Evolutionary conservation across 2,329 filamentous ascomycete species (phyloP), one percentile per base, ranked within the genome.

Genomic region (Monosporascus sp.): DNA sequence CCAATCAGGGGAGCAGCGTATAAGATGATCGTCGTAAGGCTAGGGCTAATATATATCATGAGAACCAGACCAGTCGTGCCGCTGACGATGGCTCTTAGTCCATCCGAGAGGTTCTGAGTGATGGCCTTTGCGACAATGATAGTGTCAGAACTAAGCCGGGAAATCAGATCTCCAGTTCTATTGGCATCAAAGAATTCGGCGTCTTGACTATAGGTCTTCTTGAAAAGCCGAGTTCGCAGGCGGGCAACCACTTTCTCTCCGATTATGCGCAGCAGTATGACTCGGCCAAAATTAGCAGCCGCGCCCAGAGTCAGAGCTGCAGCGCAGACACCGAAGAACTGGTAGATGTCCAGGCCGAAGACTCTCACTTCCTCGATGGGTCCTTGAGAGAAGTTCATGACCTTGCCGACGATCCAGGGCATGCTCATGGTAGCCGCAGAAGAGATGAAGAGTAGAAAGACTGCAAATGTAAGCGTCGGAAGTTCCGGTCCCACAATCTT

Each of bases 161-260:
- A 97, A 65, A 99, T 97, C 62, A 99, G 76, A 68, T 99, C 94
- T 68, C 94, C 94, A 25, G 97, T 92, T 25, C 94, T 83, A 73
- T 99, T 99, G 39, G 94, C 94, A 68, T 99, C 94, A 66, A 99
- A 99, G 74, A 99, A 99, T 66, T 97, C 94, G 54, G 94, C 94
- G 70, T 99, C 94, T 70, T 99, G 94, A n/a, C 94, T 81, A 62
- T 95, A 96, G 0, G 94, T 99, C 58, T 88, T 84, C 59, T 90
- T 84, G 74, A 96, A 99, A 4, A 99, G 83, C 66, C 90, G 88
- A 17, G 92, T 93, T 55, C 94, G 84, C 51, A 99, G 79, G 61
- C 93, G 84, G 11, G 93, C 87, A 51, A 99, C 94, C 54, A 99
- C 94, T 42, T 94, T 83, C 72, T 99, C 94, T 57, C 94, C 95